These are phyloP conservation scores for Gynochthodes officinalis DNA, from an alignment of 257 asterid species.

Conservation along the genomic window DNA sequence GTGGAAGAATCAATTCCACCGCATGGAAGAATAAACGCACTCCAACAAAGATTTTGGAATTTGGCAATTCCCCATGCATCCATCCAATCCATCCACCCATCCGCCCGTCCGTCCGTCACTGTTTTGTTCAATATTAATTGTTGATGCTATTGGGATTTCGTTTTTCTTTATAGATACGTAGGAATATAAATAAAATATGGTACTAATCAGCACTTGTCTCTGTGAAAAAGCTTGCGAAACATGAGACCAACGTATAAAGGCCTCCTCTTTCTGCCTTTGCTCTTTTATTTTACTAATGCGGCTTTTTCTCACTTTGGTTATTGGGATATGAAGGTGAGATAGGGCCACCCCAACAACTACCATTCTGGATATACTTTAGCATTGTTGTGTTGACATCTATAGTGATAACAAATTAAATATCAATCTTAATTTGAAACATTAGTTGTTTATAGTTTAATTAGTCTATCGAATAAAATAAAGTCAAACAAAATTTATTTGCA, in stretches of 20 bases:
- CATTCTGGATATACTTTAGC: too few species aligned
- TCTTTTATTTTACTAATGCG: background rate
- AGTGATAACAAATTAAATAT: too few species aligned
- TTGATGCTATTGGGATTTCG: background rate
- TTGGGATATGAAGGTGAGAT: too few species aligned
- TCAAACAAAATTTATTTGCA: too few species aligned
- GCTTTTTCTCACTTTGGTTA: background rate
- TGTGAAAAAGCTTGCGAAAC: background rate
- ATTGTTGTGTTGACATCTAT: too few species aligned
- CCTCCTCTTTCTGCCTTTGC: background rate
- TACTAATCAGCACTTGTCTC: background rate
- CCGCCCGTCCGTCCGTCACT: too few species aligned
- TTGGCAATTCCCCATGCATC: conserved; percentile 24
- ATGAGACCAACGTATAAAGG: background rate
- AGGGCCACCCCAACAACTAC: too few species aligned
- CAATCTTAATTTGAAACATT: too few species aligned
- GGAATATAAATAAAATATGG: background rate
- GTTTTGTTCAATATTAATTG: background rate
- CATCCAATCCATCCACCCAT: too few species aligned
- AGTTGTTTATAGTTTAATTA: too few species aligned
- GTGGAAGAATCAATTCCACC: conserved; percentile 47
- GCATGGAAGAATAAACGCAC: conserved; percentile 45
- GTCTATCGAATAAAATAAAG: too few species aligned
- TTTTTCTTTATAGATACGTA: background rate
- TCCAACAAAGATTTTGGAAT: conserved; percentile 50